Evolutionary conservation across 208 protist genomes (phyloP).

Genomic region (Vickermania spadyakhi): DNA sequence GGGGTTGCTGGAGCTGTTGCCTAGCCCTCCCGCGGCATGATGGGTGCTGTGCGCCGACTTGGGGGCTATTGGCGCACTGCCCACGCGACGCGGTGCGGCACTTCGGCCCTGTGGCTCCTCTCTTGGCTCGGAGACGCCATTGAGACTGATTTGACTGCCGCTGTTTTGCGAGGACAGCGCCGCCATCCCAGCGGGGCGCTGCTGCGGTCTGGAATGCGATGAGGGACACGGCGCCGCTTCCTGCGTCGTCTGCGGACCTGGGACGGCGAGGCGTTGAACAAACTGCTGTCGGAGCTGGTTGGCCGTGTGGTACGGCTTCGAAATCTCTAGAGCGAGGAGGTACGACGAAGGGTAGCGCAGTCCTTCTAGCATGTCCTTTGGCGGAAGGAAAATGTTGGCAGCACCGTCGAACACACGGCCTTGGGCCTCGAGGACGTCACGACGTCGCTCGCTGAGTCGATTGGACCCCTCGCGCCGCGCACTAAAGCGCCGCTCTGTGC

Average conservation of each 20-base stretch:
- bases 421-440: slow-evolving; percentile 12
- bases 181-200: not conserved
- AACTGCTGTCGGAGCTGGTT: slow-evolving; percentile 10
- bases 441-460: slow-evolving; percentile 8
- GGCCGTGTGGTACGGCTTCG: slow-evolving; percentile 10
- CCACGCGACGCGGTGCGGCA: not conserved
- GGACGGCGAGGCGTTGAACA: slow-evolving; percentile 4
- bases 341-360: slow-evolving; percentile 23
- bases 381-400: slow-evolving; percentile 13
- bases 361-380: slow-evolving; percentile 12
- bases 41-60: too few relatives aligned
- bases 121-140: not conserved
- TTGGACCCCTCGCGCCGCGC: not conserved
- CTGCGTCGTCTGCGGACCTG: not conserved
- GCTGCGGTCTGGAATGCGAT: not conserved
- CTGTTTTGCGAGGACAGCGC: not conserved
- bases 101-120: not conserved
- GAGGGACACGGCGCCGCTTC: not conserved
- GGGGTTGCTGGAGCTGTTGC: too few relatives aligned
- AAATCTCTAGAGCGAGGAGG: slow-evolving; percentile 19
- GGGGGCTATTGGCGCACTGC: not conserved
- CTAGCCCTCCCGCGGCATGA: too few relatives aligned
- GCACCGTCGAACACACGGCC: slow-evolving; percentile 4
- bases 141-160: not conserved
- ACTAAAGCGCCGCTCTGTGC: not conserved